These are phyloP conservation scores for Colletotrichum sp. DNA, from an alignment of 2,329 filamentous ascomycete species.

Conservation along the genomic window DNA sequence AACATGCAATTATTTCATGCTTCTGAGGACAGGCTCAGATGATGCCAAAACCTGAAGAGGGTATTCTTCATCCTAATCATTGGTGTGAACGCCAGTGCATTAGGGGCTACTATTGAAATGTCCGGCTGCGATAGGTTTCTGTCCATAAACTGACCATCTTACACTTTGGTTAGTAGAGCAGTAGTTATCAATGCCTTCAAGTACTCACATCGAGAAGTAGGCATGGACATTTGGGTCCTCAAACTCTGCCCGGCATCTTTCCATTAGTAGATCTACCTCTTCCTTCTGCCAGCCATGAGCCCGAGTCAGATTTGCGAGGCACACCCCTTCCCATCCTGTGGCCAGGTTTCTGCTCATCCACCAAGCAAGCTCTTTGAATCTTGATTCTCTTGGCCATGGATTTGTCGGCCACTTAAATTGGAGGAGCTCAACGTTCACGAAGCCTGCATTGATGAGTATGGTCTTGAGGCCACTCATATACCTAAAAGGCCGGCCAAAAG, in stretches of 20 bases:
- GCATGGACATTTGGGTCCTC: neutral
- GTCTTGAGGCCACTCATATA: conserved; percentile 22
- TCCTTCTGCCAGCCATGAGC: neutral
- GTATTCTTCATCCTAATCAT: neutral
- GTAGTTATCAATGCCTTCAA: neutral
- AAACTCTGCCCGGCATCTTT: neutral
- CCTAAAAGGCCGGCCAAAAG: neutral
- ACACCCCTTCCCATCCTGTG: neutral
- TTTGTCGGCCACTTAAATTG: conserved; percentile 55
- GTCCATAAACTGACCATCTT: neutral
- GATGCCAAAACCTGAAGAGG: neutral
- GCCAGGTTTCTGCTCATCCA: neutral
- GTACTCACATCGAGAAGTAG: neutral
- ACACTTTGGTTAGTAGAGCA: neutral
- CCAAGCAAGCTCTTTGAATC: conserved; percentile 55
- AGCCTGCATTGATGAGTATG: conserved; percentile 55
- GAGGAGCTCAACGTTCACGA: conserved; percentile 53
- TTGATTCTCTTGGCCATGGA: conserved; percentile 54
- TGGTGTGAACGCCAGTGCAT: neutral
- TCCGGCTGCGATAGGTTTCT: neutral
- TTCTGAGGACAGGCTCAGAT: neutral
- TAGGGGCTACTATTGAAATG: neutral
- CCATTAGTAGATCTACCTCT: neutral
- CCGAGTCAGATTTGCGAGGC: neutral
- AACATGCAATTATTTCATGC: neutral